phyloP scores from a whole-genome alignment of 306 rosid species.

The Cucumis hystrix region DNA sequence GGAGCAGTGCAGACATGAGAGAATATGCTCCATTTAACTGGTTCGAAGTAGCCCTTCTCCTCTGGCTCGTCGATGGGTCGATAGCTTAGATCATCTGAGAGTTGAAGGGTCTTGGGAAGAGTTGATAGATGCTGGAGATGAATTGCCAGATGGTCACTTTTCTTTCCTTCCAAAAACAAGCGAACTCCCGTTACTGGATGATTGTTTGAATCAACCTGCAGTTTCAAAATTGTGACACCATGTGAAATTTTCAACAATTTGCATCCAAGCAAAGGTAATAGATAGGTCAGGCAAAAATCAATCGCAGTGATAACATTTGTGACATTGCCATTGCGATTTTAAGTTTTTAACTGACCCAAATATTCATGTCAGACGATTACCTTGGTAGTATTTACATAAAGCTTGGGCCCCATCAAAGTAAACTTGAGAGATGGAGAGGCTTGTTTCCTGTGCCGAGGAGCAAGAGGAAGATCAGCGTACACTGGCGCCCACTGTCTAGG shows the following conservation, averaged over 20 bases:
- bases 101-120: slow-evolving; percentile 39
- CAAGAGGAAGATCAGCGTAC: slow-evolving; percentile 73
- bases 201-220: slow-evolving; percentile 54
- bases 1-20: slow-evolving; percentile 84
- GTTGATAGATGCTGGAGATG: slow-evolving; percentile 87
- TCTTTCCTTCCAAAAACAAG: slow-evolving; percentile 72
- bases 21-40: slow-evolving; percentile 70
- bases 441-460: slow-evolving; percentile 40
- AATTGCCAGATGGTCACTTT: slow-evolving; percentile 50
- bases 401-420: slow-evolving; percentile 73
- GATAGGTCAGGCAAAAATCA: not conserved
- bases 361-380: slow-evolving; percentile 20
- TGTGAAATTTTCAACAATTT: not conserved
- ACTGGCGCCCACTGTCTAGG: slow-evolving; percentile 93
- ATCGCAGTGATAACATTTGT: not conserved
- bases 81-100: slow-evolving; percentile 40
- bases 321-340: not conserved
- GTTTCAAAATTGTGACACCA: not conserved
- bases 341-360: not conserved
- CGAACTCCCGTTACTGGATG: slow-evolving; percentile 82
- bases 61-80: slow-evolving; percentile 36
- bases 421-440: slow-evolving; percentile 64
- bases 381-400: slow-evolving; percentile 72
- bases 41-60: slow-evolving; percentile 47
- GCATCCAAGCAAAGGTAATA: not conserved